Percentiles rank a stretch among this genome's conserved stretches.
Conservation (phyloP, 2,329 filamentous ascomycete species). For the Knoxdaviesia capensis region DNA sequence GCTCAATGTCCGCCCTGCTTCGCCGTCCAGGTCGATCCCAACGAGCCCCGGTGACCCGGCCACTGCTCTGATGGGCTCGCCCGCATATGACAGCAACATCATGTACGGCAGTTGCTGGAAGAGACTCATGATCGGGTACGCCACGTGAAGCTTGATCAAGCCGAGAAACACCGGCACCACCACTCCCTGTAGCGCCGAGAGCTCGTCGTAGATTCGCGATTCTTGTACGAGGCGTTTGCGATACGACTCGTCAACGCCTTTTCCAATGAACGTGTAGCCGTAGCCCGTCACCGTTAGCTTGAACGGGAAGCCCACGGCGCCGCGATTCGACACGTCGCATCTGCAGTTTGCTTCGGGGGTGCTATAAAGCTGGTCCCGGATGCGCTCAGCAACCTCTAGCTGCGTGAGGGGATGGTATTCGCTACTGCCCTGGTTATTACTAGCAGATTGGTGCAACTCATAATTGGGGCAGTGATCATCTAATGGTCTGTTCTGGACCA, state of each 20-base stretch:
- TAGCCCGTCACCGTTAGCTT: constrained; percentile 5
- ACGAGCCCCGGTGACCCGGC: too few species aligned
- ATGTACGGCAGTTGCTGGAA: constrained; percentile 3
- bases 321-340: not conserved
- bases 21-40: too few species aligned
- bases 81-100: constrained; percentile 6
- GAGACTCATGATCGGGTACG: not conserved
- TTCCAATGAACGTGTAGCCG: constrained; percentile 7
- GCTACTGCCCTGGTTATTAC: too few species aligned
- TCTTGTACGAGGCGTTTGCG: constrained; percentile 3
- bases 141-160: constrained; percentile 3
- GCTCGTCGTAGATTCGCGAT: constrained; percentile 2
- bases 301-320: constrained; percentile 4
- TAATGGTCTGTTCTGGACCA: too few species aligned
- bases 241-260: constrained; percentile 4
- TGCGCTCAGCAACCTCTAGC: too few species aligned
- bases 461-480: not conserved
- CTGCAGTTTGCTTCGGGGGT: not conserved
- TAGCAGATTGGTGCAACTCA: not conserved
- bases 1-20: too few species aligned
- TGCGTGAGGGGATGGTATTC: too few species aligned
- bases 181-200: constrained; percentile 4
- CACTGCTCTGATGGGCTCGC: not conserved
- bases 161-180: constrained; percentile 6
- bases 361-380: not conserved